A percentile compares a stretch with the other conserved stretches of the same genome.
Evolutionary conservation across 345 rosid genomes (phyloP).

Genomic region (Salix dunnii): DNA sequence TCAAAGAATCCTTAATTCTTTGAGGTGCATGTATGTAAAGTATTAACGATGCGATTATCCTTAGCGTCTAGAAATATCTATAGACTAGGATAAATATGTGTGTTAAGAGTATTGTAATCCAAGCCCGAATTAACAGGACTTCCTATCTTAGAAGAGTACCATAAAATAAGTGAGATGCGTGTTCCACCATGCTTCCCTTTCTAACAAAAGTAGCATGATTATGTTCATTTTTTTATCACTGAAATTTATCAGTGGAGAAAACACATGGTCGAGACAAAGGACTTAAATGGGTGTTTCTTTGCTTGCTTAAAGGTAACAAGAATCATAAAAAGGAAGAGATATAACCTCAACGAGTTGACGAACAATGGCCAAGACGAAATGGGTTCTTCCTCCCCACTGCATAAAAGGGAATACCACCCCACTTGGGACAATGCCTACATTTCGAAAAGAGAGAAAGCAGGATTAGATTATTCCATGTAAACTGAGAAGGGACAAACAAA

Average conservation of each 20-base stretch:
- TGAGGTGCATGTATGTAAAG: too few species aligned
- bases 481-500: neutral
- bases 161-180: too few species aligned
- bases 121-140: too few species aligned
- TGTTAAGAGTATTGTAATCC: too few species aligned
- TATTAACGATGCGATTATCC: too few species aligned
- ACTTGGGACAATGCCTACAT: slow-evolving; percentile 70
- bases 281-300: neutral
- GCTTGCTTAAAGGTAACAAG: neutral
- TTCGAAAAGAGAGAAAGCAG: slow-evolving; percentile 2
- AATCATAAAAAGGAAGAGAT: neutral
- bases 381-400: slow-evolving; percentile 85
- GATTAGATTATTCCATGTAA: slow-evolving; percentile 1
- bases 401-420: slow-evolving; percentile 70
- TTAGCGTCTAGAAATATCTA: too few species aligned
- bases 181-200: too few species aligned
- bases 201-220: neutral
- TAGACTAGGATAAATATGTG: too few species aligned
- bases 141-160: too few species aligned
- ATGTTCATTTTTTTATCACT: neutral
- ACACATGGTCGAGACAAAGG: neutral
- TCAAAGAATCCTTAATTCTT: too few species aligned
- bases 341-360: slow-evolving; percentile 52
- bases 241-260: neutral
- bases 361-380: slow-evolving; percentile 55